phyloP scores from a whole-genome alignment of 805 yeast genomes.

The Debaryomyces tyrocola region DNA sequence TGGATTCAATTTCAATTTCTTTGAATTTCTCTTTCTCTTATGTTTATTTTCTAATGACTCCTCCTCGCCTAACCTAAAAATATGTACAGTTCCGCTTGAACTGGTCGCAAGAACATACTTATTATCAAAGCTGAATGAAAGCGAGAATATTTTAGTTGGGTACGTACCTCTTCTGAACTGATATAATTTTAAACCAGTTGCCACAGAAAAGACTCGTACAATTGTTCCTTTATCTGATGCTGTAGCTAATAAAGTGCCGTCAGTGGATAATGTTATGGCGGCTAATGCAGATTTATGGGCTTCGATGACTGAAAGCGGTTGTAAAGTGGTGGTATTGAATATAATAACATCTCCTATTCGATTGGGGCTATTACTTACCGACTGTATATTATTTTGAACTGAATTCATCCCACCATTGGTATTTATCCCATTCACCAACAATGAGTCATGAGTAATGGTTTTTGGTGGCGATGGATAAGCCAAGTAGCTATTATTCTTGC shows the following conservation, averaged over 20 bases:
- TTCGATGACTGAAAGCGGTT: constrained; percentile 77
- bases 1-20: constrained; percentile 8
- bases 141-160: constrained; percentile 74
- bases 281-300: constrained; percentile 84
- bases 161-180: constrained; percentile 88
- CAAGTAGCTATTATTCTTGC: constrained; percentile 48
- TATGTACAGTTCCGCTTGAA: constrained; percentile 89
- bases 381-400: constrained; percentile 38
- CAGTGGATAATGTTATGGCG: constrained; percentile 63
- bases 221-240: constrained; percentile 91
- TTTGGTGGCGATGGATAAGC: constrained; percentile 81
- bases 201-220: constrained; percentile 73
- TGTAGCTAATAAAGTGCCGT: constrained; percentile 82
- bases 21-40: constrained; percentile 21
- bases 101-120: constrained; percentile 78
- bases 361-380: constrained; percentile 42
- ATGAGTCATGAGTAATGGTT: constrained; percentile 42
- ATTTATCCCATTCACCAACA: constrained; percentile 40
- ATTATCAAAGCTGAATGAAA: constrained; percentile 72
- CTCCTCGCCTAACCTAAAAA: constrained; percentile 69
- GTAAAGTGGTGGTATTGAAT: constrained; percentile 71
- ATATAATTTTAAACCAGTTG: constrained; percentile 58
- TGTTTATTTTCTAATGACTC: constrained; percentile 42
- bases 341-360: constrained; percentile 71
- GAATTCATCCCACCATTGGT: constrained; percentile 43